A percentile compares a stretch with the other conserved stretches of the same genome.
These are phyloP conservation scores for Fusarium sp. DNA, from an alignment of 2,329 filamentous ascomycete species.

Conservation along the genomic window DNA sequence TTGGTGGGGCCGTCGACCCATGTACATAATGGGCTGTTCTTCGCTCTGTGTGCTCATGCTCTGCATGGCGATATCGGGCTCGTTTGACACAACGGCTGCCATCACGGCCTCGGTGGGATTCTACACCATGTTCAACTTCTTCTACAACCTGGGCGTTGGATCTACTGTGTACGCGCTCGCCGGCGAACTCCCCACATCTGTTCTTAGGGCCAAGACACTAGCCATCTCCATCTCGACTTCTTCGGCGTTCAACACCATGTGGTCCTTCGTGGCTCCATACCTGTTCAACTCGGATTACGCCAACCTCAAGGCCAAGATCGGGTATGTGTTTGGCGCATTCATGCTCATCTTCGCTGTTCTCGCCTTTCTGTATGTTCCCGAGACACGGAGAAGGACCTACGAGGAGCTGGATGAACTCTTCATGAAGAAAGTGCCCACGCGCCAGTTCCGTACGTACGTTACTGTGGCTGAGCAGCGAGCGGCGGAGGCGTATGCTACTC, in stretches of 20 bases:
- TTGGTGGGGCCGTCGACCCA: slow-evolving; percentile 45
- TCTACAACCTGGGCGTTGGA: slow-evolving; percentile 56
- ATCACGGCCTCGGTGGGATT: slow-evolving; percentile 48
- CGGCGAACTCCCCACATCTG: slow-evolving; percentile 57
- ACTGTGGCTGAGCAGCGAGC: slow-evolving; percentile 42
- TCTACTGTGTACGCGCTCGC: slow-evolving; percentile 57
- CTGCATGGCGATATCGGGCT: slow-evolving; percentile 47
- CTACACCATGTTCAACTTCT: slow-evolving; percentile 54
- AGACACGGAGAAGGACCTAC: slow-evolving; percentile 51
- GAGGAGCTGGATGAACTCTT: slow-evolving; percentile 48
- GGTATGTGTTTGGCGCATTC: slow-evolving; percentile 54
- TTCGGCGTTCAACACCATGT: slow-evolving; percentile 54
- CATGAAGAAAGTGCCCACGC: slow-evolving; percentile 38
- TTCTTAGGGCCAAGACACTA: slow-evolving; percentile 57
- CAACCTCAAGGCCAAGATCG: slow-evolving; percentile 56
- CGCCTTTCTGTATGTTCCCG: slow-evolving; percentile 61
- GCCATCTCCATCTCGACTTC: slow-evolving; percentile 58
- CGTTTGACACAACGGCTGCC: slow-evolving; percentile 37
- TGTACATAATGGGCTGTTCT: slow-evolving; percentile 43
- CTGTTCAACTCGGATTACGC: slow-evolving; percentile 50
- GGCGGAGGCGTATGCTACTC: slow-evolving; percentile 38
- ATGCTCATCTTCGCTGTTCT: slow-evolving; percentile 50
- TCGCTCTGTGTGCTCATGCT: slow-evolving; percentile 38
- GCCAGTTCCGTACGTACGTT: slow-evolving; percentile 38
- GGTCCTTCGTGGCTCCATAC: slow-evolving; percentile 62